phyloP scores from a whole-genome alignment of 1,284 basidiomycete genomes.

The Anthracocystis walkeri region DNA sequence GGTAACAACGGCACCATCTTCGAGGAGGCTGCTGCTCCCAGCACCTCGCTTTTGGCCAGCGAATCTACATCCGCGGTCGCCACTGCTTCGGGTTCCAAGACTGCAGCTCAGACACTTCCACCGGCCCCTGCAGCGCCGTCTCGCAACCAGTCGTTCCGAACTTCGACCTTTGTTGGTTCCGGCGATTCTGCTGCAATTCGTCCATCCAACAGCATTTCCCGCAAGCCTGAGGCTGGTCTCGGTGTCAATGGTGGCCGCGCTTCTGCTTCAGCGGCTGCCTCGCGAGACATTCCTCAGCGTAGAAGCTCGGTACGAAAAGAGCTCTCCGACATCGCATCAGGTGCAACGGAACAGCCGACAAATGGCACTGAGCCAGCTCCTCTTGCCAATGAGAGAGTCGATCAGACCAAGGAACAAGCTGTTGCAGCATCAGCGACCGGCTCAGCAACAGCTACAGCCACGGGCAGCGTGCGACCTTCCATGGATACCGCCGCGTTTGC shows the following conservation, averaged over 20 bases:
- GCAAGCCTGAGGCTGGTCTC: constrained; percentile 24
- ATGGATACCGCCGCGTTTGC: constrained; percentile 31
- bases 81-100: constrained; percentile 4
- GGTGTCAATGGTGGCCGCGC: constrained; percentile 7
- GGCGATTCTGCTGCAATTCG: constrained; percentile 10
- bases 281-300: constrained; percentile 43
- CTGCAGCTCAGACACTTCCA: constrained; percentile 17
- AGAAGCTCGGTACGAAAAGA: constrained; percentile 42
- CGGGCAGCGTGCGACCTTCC: constrained; percentile 23
- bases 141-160: constrained; percentile 54
- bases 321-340: constrained; percentile 8
- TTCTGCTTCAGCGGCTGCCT: constrained; percentile 3
- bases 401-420: constrained; percentile 41
- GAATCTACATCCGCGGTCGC: constrained; percentile 1
- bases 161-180: constrained; percentile 31
- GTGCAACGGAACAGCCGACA: neutral
- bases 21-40: constrained; percentile 43
- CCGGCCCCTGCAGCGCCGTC: constrained; percentile 30
- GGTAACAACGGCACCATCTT: constrained; percentile 40
- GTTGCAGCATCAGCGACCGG: constrained; percentile 1
- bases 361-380: neutral
- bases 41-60: constrained; percentile 4
- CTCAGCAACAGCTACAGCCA: constrained; percentile 12
- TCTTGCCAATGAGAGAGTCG: constrained; percentile 26
- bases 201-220: constrained; percentile 31